Evolutionary conservation across 306 rosid genomes (phyloP).

Genomic region (Castanea sativa): DNA sequence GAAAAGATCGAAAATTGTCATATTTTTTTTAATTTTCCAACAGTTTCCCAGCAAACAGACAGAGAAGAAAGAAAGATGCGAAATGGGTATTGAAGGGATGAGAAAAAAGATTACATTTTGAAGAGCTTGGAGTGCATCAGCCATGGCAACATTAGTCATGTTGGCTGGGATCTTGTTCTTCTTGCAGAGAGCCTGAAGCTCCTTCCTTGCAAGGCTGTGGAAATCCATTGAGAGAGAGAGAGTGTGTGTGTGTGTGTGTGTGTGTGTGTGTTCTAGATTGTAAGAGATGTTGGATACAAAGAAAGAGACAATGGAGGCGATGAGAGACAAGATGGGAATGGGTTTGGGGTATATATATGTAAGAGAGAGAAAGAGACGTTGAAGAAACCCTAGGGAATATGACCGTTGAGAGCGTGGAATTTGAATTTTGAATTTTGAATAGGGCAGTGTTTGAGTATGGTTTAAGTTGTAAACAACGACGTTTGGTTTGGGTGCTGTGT

Average conservation of each 20-base stretch:
- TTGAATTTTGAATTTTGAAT: constrained; percentile 26
- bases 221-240: constrained; percentile 52
- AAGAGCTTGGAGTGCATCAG: constrained; percentile 68
- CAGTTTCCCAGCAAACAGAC: background rate
- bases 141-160: constrained; percentile 83
- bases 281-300: background rate
- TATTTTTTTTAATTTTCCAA: background rate
- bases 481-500: no score
- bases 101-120: constrained; percentile 26
- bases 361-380: constrained; percentile 7
- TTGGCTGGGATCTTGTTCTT: constrained; percentile 90
- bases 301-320: background rate
- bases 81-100: background rate
- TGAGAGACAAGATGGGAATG: background rate
- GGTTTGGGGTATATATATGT: constrained; percentile 18
- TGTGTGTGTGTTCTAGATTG: constrained; percentile 36
- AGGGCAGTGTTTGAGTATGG: no score
- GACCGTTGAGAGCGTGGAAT: constrained; percentile 61
- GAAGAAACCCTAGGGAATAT: constrained; percentile 39
- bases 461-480: no score
- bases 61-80: background rate
- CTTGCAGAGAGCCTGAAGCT: constrained; percentile 86
- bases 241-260: no score
- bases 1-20: background rate
- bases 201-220: constrained; percentile 70